These are phyloP conservation scores for Globisporangium orthogonon DNA, from an alignment of 352 stramenopile species.

Conservation along the genomic window DNA sequence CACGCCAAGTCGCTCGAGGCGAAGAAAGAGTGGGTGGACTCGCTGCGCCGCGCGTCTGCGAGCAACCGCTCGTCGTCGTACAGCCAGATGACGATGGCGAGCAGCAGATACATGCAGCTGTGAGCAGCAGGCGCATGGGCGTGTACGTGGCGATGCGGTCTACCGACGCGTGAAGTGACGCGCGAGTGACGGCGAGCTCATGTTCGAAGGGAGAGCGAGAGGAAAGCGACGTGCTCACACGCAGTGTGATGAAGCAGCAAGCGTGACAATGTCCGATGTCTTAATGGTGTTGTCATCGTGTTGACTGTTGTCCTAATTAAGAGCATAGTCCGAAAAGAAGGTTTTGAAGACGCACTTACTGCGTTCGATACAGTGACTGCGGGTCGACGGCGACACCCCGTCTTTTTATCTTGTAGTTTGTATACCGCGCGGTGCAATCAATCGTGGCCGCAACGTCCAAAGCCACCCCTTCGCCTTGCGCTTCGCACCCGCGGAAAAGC, in stretches of 20 bases:
- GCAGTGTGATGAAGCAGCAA: neutral
- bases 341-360: slow-evolving; percentile 9
- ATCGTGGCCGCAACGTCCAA: slow-evolving; percentile 14
- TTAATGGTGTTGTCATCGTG: too few relatives aligned
- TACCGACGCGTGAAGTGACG: neutral
- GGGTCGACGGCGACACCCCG: neutral
- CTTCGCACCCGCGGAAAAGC: slow-evolving; percentile 10
- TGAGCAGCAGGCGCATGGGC: slow-evolving; percentile 3
- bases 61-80: slow-evolving; percentile 17
- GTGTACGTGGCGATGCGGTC: neutral
- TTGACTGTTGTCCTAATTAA: neutral
- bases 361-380: neutral
- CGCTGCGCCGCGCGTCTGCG: slow-evolving; percentile 47
- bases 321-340: neutral
- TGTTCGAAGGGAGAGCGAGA: neutral
- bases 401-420: slow-evolving; percentile 12
- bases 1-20: slow-evolving; percentile 74
- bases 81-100: slow-evolving; percentile 9
- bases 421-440: slow-evolving; percentile 11
- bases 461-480: slow-evolving; percentile 7
- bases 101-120: slow-evolving; percentile 31
- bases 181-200: neutral
- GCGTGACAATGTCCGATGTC: too few relatives aligned
- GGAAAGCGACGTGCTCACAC: neutral
- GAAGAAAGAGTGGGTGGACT: slow-evolving; percentile 79